Conservation (phyloP, 768 basidiomycete genomes). For the Scleroderma bovista region DNA sequence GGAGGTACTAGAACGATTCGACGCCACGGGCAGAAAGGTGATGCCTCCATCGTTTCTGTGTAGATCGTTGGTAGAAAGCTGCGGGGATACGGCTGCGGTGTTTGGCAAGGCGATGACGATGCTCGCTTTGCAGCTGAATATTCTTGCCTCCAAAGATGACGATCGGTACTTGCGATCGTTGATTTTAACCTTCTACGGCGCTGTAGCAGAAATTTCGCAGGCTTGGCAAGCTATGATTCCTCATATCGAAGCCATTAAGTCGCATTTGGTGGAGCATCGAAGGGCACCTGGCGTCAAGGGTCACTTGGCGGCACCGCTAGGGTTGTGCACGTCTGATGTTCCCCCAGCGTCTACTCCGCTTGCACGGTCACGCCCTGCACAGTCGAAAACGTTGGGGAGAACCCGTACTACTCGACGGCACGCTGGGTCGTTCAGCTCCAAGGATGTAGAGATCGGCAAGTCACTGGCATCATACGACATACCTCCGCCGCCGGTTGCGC, state of each 20-base stretch:
- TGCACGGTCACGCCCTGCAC: conserved; percentile 23
- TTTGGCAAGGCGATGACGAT: conserved; percentile 89
- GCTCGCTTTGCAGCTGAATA: conserved; percentile 72
- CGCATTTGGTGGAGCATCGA: conserved; percentile 48
- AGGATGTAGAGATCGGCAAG: conserved; percentile 88
- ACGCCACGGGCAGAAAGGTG: conserved; percentile 65
- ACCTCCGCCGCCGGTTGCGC: conserved; percentile 20
- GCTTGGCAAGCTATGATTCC: conserved; percentile 80
- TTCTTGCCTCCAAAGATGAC: conserved; percentile 70
- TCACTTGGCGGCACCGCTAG: conserved; percentile 25
- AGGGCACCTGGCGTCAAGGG: conserved; percentile 30
- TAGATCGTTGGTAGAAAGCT: conserved; percentile 72
- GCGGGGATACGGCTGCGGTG: conserved; percentile 75
- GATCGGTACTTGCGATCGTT: conserved; percentile 85
- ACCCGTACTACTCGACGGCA: conserved; percentile 66
- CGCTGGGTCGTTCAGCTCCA: conserved; percentile 92
- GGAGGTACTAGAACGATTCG: conserved; percentile 86
- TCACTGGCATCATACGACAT: conserved; percentile 62
- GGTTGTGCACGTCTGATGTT: conserved; percentile 16
- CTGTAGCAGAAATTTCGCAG: conserved; percentile 78
- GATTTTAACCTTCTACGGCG: conserved; percentile 82
- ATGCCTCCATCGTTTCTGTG: conserved; percentile 70
- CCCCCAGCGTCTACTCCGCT: conserved; percentile 27
- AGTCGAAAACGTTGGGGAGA: conserved; percentile 31
- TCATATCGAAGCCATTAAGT: conserved; percentile 63